Percentiles rank a stretch among this genome's conserved stretches.
Evolutionary conservation across 2,329 filamentous ascomycete species (phyloP).

Genomic region (Penicillium sclerotiorum): DNA sequence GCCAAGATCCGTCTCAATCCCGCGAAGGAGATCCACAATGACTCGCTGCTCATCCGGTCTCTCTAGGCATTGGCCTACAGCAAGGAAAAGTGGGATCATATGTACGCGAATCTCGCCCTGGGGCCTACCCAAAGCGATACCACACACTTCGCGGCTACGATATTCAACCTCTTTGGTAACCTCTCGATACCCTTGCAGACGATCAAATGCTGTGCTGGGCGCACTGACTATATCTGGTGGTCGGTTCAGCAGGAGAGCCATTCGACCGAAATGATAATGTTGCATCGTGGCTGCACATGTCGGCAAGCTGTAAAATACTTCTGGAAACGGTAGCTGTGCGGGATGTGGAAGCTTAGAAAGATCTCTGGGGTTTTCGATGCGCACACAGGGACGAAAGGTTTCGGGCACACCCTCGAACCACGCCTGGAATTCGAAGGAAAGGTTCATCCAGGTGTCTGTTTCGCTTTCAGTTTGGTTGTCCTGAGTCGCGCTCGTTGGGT

Average conservation of each 20-base stretch:
- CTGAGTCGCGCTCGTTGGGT: conserved; percentile 25
- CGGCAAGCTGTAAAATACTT: conserved; percentile 63
- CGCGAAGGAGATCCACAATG: conserved; percentile 57
- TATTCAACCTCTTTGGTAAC: conserved; percentile 58
- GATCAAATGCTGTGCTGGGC: conserved; percentile 55
- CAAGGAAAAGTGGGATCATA: conserved; percentile 61
- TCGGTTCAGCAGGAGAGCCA: conserved; percentile 58
- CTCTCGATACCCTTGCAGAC: conserved; percentile 60
- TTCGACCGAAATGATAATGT: conserved; percentile 45
- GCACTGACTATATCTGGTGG: conserved; percentile 58
- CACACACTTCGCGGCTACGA: conserved; percentile 61
- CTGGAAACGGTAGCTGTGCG: conserved; percentile 48
- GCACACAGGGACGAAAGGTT: conserved; percentile 47
- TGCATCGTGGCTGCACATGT: conserved; percentile 67
- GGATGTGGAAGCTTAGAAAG: conserved; percentile 47
- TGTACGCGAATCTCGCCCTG: conserved; percentile 61
- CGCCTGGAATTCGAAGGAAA: conserved; percentile 57
- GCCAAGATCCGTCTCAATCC: conserved; percentile 63
- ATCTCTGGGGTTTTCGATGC: conserved; percentile 53
- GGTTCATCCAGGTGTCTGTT: conserved; percentile 55
- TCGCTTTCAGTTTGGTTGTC: conserved; percentile 27
- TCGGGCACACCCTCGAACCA: conserved; percentile 62
- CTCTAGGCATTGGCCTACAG: conserved; percentile 61
- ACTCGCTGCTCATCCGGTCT: conserved; percentile 55
- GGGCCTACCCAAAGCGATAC: conserved; percentile 59